These are phyloP conservation scores for Neopestalotiopsis rosae DNA, from an alignment of 2,329 filamentous ascomycete species.

Conservation along the genomic window DNA sequence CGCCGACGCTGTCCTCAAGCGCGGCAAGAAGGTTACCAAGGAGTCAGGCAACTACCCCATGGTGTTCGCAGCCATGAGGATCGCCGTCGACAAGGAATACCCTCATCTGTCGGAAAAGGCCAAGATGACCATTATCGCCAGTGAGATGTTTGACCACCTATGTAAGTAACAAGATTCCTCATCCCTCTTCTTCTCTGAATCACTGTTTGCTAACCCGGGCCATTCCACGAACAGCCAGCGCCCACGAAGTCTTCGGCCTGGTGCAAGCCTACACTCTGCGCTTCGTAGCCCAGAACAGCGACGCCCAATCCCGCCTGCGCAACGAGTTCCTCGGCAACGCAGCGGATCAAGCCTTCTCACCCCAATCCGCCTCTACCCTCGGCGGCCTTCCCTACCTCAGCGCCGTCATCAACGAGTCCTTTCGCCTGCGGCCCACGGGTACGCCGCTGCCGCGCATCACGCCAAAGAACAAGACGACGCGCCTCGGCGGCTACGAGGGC, in stretches of 20 bases:
- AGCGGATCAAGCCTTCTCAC: background rate
- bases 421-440: constrained; percentile 20
- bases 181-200: background rate
- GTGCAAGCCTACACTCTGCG: constrained; percentile 14
- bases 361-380: background rate
- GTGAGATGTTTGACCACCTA: constrained; percentile 19
- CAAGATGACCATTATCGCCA: background rate
- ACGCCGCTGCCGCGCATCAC: constrained; percentile 21
- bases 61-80: background rate
- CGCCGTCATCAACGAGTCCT: constrained; percentile 18
- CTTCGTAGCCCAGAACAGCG: constrained; percentile 15
- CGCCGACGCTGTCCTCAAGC: background rate
- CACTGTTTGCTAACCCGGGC: background rate
- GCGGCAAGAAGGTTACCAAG: background rate
- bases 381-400: constrained; percentile 13
- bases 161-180: background rate
- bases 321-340: background rate
- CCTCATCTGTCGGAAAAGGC: background rate
- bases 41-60: background rate
- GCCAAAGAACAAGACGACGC: background rate
- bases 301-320: background rate
- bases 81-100: constrained; percentile 5
- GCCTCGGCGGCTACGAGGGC: constrained; percentile 7
- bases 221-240: background rate
- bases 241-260: constrained; percentile 10